phyloP scores from a whole-genome alignment of 371 early-diverging fungal species.

The Circinella umbellata region DNA sequence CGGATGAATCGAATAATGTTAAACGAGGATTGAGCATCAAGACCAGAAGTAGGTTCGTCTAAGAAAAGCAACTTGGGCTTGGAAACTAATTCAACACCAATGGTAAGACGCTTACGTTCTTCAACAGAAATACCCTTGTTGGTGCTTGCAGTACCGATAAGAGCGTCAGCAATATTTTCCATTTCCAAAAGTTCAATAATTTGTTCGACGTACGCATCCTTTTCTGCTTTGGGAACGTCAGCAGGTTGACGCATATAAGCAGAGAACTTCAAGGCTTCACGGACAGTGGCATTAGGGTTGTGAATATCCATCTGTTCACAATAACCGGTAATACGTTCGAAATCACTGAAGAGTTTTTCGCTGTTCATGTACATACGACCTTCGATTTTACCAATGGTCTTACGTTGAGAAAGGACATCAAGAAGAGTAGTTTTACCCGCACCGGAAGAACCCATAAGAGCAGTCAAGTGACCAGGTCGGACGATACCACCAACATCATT shows the following conservation, averaged over 20 bases:
- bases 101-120: slow-evolving; percentile 72
- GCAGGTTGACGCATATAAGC: slow-evolving; percentile 73
- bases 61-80: slow-evolving; percentile 80
- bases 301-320: slow-evolving; percentile 87
- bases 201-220: slow-evolving; percentile 71
- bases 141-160: slow-evolving; percentile 64
- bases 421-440: slow-evolving; percentile 91
- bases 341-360: slow-evolving; percentile 55
- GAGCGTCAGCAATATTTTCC: slow-evolving; percentile 63
- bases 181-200: slow-evolving; percentile 71
- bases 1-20: slow-evolving; percentile 78
- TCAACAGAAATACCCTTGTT: slow-evolving; percentile 68
- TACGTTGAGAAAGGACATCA: slow-evolving; percentile 83
- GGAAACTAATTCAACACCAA: slow-evolving; percentile 77
- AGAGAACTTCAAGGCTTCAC: slow-evolving; percentile 78
- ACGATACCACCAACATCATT: slow-evolving; percentile 61
- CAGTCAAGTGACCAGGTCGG: slow-evolving; percentile 69
- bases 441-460: slow-evolving; percentile 87
- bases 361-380: slow-evolving; percentile 77
- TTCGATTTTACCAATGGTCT: slow-evolving; percentile 76
- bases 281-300: slow-evolving; percentile 64
- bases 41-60: slow-evolving; percentile 89
- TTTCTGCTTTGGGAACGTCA: slow-evolving; percentile 62
- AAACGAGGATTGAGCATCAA: slow-evolving; percentile 71
- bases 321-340: slow-evolving; percentile 79